Percentiles rank a stretch among this genome's conserved stretches.
Conservation (phyloP, 371 early-diverging fungal genomes). For the Funneliformis caledonium region DNA sequence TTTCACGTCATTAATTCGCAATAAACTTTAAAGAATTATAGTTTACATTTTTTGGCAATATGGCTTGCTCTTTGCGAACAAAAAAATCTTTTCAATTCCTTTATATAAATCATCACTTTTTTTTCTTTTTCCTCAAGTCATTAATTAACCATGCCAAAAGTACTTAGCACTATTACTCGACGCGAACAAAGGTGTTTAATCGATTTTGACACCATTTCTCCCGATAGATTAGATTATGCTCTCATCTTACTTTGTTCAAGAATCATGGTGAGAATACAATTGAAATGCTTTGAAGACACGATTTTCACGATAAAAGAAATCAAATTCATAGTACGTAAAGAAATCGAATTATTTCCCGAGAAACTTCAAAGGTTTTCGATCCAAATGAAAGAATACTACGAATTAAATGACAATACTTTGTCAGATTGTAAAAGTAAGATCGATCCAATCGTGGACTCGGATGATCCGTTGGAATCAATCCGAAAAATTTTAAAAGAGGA, state of each 20-base stretch:
- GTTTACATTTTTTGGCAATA: too few species aligned
- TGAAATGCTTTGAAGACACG: constrained; percentile 1
- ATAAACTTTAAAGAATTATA: too few species aligned
- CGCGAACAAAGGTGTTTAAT: constrained; percentile 15
- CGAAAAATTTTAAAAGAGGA: background rate
- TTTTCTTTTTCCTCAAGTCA: too few species aligned
- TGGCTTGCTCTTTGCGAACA: too few species aligned
- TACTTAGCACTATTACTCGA: too few species aligned
- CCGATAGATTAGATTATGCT: constrained; percentile 4
- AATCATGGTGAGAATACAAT: constrained; percentile 5
- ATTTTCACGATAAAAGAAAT: background rate
- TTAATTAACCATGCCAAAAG: too few species aligned
- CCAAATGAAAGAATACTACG: background rate
- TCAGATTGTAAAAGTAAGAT: constrained; percentile 5
- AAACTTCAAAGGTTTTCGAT: background rate
- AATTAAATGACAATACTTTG: background rate
- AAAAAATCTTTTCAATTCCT: too few species aligned
- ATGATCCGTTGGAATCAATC: background rate
- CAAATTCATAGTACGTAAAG: background rate
- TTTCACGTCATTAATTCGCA: too few species aligned
- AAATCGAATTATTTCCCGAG: constrained; percentile 5
- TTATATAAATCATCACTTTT: too few species aligned
- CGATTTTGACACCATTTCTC: constrained; percentile 5
- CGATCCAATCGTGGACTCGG: background rate
- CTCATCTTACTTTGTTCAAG: background rate